Evolutionary conservation across 2,329 filamentous ascomycete genomes (phyloP).

Genomic region (Aspergillus proliferans): DNA sequence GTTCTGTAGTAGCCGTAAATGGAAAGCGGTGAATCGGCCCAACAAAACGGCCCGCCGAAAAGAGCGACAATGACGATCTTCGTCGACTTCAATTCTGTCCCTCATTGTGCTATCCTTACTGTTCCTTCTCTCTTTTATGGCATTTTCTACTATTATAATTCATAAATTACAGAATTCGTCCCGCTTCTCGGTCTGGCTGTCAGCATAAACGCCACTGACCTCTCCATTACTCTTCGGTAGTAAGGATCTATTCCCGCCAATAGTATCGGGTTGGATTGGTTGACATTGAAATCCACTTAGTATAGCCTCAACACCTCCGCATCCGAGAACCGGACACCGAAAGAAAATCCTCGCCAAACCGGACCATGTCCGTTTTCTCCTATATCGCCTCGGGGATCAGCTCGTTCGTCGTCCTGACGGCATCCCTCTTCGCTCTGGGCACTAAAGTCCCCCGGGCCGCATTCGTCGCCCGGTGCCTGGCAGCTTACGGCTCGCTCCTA

Average conservation of each 20-base stretch:
- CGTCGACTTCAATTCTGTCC: neutral
- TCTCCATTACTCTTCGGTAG: neutral
- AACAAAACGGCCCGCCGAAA: constrained; percentile 15
- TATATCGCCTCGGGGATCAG: constrained; percentile 55
- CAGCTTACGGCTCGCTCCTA: constrained; percentile 41
- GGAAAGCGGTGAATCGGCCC: constrained; percentile 22
- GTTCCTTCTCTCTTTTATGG: no score
- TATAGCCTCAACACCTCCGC: neutral
- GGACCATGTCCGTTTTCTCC: constrained; percentile 57
- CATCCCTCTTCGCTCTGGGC: constrained; percentile 41
- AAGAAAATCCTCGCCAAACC: neutral
- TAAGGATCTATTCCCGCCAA: neutral
- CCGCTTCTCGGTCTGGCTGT: no score
- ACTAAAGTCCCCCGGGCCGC: constrained; percentile 38
- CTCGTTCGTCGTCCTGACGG: constrained; percentile 57
- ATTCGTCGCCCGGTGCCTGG: constrained; percentile 42
- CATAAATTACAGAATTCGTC: no score
- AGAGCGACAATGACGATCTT: constrained; percentile 3
- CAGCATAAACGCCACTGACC: no score
- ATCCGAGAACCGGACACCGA: neutral
- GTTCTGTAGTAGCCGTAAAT: neutral
- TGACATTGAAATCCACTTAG: neutral
- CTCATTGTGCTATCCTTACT: neutral
- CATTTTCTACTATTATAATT: no score
- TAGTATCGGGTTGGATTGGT: neutral